Evolutionary conservation across 371 early-diverging fungal species (phyloP).

Genomic region (Mucor circinelloides): DNA sequence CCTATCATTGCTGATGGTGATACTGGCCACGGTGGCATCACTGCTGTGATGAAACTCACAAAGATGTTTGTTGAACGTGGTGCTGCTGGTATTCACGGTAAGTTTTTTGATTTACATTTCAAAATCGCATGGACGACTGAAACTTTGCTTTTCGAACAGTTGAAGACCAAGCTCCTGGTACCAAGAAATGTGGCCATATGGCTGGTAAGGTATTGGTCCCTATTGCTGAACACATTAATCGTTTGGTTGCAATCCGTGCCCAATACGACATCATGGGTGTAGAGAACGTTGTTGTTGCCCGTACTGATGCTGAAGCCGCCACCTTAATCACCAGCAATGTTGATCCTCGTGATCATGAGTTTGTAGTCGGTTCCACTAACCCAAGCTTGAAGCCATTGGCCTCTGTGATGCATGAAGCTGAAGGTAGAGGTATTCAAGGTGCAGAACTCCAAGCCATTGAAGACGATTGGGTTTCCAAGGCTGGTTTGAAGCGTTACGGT

Average conservation of each 20-base stretch:
- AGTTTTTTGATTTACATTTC: neutral
- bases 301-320: conserved; percentile 98
- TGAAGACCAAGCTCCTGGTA: conserved; percentile 95
- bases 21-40: conserved; percentile 96
- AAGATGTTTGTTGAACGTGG: conserved; percentile 96
- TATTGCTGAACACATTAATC: conserved; percentile 96
- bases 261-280: conserved; percentile 99
- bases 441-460: conserved; percentile 84
- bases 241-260: conserved; percentile 93
- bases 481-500: conserved; percentile 83
- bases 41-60: conserved; percentile 90
- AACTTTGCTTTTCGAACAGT: conserved; percentile 36
- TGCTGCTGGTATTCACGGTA: conserved; percentile 88
- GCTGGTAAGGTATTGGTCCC: conserved; percentile 98
- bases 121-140: neutral
- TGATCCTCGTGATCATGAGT: conserved; percentile 95
- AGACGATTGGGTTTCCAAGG: conserved; percentile 85
- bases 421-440: conserved; percentile 74
- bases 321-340: conserved; percentile 95
- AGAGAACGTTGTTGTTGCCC: conserved; percentile 92
- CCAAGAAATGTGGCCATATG: conserved; percentile 99
- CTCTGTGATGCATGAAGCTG: conserved; percentile 80
- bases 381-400: conserved; percentile 73
- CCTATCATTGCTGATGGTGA: conserved; percentile 99
- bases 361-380: conserved; percentile 93